Percentiles rank a stretch among this genome's conserved stretches.
Evolutionary conservation across 352 stramenopile species (phyloP).

Genomic region (Elongisporangium anandrum): DNA sequence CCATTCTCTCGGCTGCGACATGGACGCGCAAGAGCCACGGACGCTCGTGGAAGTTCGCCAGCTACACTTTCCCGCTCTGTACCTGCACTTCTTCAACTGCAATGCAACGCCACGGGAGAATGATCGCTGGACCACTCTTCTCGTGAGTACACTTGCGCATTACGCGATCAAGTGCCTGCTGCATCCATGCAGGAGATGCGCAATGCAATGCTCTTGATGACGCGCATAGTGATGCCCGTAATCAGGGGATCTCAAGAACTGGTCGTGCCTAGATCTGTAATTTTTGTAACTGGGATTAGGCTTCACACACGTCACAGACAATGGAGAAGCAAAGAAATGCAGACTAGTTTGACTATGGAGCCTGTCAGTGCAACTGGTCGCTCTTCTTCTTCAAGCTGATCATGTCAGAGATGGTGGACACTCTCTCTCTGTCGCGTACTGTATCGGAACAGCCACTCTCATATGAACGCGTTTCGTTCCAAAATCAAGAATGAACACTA

Average conservation of each 20-base stretch:
- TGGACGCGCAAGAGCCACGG: background rate
- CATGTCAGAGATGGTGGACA: background rate
- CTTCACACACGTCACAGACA: background rate
- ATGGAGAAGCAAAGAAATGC: background rate
- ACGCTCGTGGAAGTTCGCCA: background rate
- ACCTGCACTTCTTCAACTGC: background rate
- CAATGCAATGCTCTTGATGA: background rate
- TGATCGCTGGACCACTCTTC: background rate
- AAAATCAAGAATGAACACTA: no score
- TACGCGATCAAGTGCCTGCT: background rate
- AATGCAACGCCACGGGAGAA: background rate
- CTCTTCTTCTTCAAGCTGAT: background rate
- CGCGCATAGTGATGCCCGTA: background rate
- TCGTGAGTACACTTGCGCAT: background rate
- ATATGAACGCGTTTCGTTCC: background rate
- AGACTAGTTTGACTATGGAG: background rate
- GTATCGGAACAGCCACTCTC: background rate
- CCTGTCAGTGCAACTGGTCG: no score
- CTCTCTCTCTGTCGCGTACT: background rate
- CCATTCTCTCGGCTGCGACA: background rate
- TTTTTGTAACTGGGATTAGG: background rate
- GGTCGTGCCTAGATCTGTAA: background rate
- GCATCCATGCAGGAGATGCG: background rate
- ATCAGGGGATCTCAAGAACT: background rate
- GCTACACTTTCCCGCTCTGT: background rate